Evolutionary conservation across 169 alveolate genomes (phyloP), one percentile per base, ranked within the genome.

Genomic region (Plasmodium vinckei): DNA sequence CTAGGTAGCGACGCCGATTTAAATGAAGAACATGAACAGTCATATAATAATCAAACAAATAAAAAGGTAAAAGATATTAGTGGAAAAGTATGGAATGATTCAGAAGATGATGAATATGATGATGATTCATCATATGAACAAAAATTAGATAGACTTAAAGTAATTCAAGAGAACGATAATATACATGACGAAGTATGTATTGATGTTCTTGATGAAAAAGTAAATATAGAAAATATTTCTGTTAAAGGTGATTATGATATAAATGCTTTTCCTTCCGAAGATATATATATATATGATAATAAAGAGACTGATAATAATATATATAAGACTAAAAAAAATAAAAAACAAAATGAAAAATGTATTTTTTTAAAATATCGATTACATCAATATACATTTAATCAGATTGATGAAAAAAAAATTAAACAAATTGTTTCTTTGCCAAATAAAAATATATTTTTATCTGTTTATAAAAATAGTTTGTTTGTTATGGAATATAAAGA

Each of bases 361-460:
- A 82, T 82, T 13, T 82, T 56, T 82, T 47, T 82, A 60, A 65
- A 65, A 47, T 82, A 82, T 13, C 64, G 46, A 49, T 56, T 69
- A 42, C 72, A 68, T 15, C 23, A 68, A 23, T 82, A 67, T 54
- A 65, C 61, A 12, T 63, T 69, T 1, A 42, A 51, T 17, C 64
- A 47, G 56, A 68, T 82, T 59, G 44, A 82, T 17, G 90, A 82
- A 12, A 65, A 67, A 23, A 68, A 65, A 82, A 46, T 69, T 13
- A 82, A 61, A 68, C 90, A 82, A 33, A 25, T 82, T 9, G 73
- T 82, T 1, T 25, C 73, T n/a, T 19, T 82, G 46, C 90, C 90
- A 49, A 82, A 68, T 27, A 64, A 57, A 9, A 82, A 82, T 10
- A 67, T 82, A 47, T 65, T 82, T 42, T 7, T 82, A 19, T 68